A percentile compares a stretch with the other conserved stretches of the same genome.
These are phyloP conservation scores for Monosporascus sp. DNA, from an alignment of 2,329 filamentous ascomycete species.

Conservation along the genomic window DNA sequence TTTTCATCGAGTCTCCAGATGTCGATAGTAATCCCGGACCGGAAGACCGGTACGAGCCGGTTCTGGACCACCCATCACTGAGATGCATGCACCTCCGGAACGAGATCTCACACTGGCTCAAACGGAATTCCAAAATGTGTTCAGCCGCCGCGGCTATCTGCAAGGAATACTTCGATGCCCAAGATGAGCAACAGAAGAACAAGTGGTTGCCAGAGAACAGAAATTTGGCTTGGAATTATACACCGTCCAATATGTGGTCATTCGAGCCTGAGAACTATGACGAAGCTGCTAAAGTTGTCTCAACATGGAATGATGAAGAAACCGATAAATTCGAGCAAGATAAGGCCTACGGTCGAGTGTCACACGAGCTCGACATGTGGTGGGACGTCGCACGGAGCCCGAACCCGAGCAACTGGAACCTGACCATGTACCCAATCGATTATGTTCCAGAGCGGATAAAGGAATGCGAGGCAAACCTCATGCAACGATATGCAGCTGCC, in stretches of 20 bases:
- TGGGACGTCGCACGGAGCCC: conserved; percentile 57
- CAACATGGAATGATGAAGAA: conserved; percentile 47
- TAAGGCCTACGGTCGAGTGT: conserved; percentile 53
- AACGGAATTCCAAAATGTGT: conserved; percentile 55
- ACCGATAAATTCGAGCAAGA: conserved; percentile 56
- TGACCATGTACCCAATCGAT: conserved; percentile 55
- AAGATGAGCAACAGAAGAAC: conserved; percentile 44
- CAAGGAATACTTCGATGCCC: conserved; percentile 47
- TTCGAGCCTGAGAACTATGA: conserved; percentile 27
- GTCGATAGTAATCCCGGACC: conserved; percentile 43
- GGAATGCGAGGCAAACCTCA: conserved; percentile 54
- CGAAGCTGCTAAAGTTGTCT: conserved; percentile 37
- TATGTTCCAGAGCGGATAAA: conserved; percentile 53
- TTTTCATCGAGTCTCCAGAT: conserved; percentile 50
- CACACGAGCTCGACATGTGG: conserved; percentile 60
- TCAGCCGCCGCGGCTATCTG: conserved; percentile 50
- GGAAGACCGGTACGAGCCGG: conserved; percentile 44
- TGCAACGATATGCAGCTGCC: conserved; percentile 46
- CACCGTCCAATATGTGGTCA: conserved; percentile 29
- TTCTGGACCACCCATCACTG: conserved; percentile 49
- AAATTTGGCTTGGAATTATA: conserved; percentile 52
- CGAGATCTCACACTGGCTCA: conserved; percentile 59
- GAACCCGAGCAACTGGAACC: conserved; percentile 54
- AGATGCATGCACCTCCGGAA: conserved; percentile 52
- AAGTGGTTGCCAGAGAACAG: conserved; percentile 43